Conservation (phyloP, 2,329 filamentous ascomycete species). For the Colletotrichum incanum region DNA sequence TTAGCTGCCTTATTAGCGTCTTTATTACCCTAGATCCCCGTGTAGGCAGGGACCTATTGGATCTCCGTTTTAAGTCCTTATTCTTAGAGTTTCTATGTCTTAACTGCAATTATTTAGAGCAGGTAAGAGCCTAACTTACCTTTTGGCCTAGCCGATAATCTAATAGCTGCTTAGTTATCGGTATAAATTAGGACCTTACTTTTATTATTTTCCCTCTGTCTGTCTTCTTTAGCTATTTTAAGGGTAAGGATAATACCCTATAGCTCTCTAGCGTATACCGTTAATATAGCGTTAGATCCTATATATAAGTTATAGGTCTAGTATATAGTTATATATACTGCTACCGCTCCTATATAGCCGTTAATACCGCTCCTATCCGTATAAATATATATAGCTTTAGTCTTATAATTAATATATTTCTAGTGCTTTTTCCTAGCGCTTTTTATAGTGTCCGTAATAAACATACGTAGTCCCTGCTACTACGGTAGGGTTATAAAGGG, state of each 20-base stretch:
- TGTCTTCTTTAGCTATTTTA: neutral
- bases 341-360: neutral
- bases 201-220: neutral
- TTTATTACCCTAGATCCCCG: neutral
- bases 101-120: neutral
- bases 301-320: neutral
- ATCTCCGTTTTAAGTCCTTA: neutral
- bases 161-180: neutral
- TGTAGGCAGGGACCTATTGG: neutral
- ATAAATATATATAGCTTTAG: neutral
- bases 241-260: neutral
- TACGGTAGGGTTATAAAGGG: neutral
- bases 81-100: too few relatives aligned
- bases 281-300: neutral
- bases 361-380: neutral
- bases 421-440: neutral
- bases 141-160: neutral
- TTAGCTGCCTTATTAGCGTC: neutral
- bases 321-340: neutral
- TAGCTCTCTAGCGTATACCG: slow-evolving; percentile 1
- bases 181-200: slow-evolving; percentile 5
- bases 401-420: neutral
- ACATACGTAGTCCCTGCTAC: neutral
- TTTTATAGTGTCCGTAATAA: neutral
- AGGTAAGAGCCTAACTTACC: neutral